These are phyloP conservation scores for Haplosporangium gracile DNA, from an alignment of 192 early-diverging fungal species.

Conservation along the genomic window DNA sequence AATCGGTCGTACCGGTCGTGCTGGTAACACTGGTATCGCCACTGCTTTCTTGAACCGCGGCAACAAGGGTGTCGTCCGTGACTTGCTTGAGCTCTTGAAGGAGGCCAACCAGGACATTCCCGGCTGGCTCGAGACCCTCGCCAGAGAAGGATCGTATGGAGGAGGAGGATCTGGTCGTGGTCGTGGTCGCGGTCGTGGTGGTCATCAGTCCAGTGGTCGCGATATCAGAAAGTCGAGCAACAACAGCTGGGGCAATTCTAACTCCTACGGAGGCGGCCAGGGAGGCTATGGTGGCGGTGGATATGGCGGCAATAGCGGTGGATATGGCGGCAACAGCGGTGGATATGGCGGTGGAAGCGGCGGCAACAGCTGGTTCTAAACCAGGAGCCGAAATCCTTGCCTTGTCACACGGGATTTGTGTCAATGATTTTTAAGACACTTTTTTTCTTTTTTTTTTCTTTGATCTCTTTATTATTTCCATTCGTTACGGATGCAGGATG, in stretches of 20 bases:
- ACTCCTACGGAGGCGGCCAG: conserved; percentile 36
- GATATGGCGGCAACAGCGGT: conserved; percentile 1
- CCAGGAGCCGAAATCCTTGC: not conserved
- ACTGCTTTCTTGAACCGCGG: conserved; percentile 96
- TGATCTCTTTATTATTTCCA: conserved; percentile 16
- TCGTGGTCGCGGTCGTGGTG: conserved; percentile 70
- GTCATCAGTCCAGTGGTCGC: conserved; percentile 35
- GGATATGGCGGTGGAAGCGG: conserved; percentile 46
- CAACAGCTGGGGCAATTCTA: conserved; percentile 45
- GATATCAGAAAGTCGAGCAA: conserved; percentile 59
- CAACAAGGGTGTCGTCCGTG: conserved; percentile 86
- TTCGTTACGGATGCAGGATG: conserved; percentile 56
- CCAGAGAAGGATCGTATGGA: conserved; percentile 66
- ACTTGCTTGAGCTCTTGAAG: conserved; percentile 87
- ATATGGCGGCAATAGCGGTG: conserved; percentile 34
- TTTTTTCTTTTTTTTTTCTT: conserved; percentile 27
- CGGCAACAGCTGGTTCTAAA: conserved; percentile 77
- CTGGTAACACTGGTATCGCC: conserved; percentile 92
- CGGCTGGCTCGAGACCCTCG: conserved; percentile 80
- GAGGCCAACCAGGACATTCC: conserved; percentile 98
- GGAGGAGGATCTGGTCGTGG: conserved; percentile 60
- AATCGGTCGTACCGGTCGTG: conserved; percentile 98
- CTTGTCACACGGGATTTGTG: not conserved
- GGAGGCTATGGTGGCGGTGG: conserved; percentile 37
- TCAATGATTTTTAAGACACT: conserved; percentile 5